Evolutionary conservation across 306 rosid genomes (phyloP), one percentile per base, ranked within the genome.

Genomic region (Castanea crenata): DNA sequence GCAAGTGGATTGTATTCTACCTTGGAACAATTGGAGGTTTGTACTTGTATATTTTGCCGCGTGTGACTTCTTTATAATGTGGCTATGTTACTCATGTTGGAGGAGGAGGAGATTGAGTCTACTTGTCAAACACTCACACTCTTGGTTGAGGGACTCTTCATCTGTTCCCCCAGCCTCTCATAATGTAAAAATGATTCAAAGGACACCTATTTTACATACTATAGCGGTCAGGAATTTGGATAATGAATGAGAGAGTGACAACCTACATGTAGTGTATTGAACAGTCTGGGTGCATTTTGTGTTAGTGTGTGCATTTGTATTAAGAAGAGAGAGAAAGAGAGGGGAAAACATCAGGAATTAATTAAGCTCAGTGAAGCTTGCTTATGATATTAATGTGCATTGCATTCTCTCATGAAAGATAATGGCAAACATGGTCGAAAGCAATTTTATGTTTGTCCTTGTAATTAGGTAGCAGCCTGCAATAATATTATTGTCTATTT

Each of bases 21-120:
- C 46, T 78, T 96, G 81, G 99, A 93, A 75, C 93, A 89, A 81
- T 90, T 96, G 85, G 94, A 93, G 99, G 99, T 96, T 63, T 73
- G 92, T 84, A 80, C 63, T 35, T 44, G 23, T 82, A 55, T 77
- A 14, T 67, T 29, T 69, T 46, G 54, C 13, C 25, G 27, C 31
- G 15, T 6, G 69, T 18, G 69, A 14, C 10, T 63, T 29, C 20
- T 29, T 62, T 13, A 2, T 23, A 63, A 29, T 0, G 41, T 63
- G 20, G 41, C 16, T 41, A 7, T 11, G 46, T 41, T 41, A 41
- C 46, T 41, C 46, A 2, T 41, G 46, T 41, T 63, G 35, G 54
- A 12, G 15, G 15, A 44, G 13, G 34, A 62, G 69, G 69, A 29
- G 16, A 63, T 29, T 27, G 69, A 27, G 41, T 34, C 3, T 15